phyloP scores from a whole-genome alignment of 1,284 basidiomycete species.

The Malassezia cuniculi region DNA sequence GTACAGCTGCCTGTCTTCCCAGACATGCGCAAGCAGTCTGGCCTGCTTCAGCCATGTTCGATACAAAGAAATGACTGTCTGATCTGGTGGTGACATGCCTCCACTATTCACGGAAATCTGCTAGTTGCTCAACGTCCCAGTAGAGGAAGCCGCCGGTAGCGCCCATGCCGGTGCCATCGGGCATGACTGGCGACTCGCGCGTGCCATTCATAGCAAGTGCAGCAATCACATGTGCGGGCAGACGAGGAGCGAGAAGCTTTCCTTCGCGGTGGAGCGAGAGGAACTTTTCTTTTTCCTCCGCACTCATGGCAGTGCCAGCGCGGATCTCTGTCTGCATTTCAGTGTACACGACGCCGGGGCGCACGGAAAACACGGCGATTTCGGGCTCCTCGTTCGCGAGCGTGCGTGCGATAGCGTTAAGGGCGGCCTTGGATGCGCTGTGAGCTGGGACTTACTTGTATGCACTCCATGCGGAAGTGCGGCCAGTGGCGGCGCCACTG shows the following conservation, averaged over 20 bases:
- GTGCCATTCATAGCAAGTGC: conserved; percentile 47
- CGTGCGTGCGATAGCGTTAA: conserved; percentile 69
- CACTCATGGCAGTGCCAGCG: conserved; percentile 49
- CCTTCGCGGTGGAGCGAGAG: conserved; percentile 54
- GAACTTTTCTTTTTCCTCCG: conserved; percentile 53
- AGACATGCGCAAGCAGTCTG: conserved; percentile 8
- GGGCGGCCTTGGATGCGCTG: conserved; percentile 52
- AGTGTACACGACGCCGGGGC: conserved; percentile 68
- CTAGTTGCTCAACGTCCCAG: conserved; percentile 46
- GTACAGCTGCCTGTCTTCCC: conserved; percentile 12
- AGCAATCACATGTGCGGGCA: conserved; percentile 59
- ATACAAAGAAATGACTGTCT: conserved; percentile 2
- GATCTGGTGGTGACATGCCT: neutral
- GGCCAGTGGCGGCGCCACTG: conserved; percentile 63
- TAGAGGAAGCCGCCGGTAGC: conserved; percentile 57
- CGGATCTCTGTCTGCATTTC: conserved; percentile 47
- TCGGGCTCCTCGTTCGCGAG: conserved; percentile 65
- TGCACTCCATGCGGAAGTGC: conserved; percentile 58
- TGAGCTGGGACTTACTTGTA: conserved; percentile 50
- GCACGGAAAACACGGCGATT: conserved; percentile 60
- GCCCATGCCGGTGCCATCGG: conserved; percentile 22
- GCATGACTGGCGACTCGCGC: conserved; percentile 47
- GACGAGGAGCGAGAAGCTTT: conserved; percentile 50
- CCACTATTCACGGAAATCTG: neutral
- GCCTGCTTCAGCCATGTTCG: conserved; percentile 11